Conservation (phyloP, 768 basidiomycete genomes). For the Cyclocybe cylindracea region DNA sequence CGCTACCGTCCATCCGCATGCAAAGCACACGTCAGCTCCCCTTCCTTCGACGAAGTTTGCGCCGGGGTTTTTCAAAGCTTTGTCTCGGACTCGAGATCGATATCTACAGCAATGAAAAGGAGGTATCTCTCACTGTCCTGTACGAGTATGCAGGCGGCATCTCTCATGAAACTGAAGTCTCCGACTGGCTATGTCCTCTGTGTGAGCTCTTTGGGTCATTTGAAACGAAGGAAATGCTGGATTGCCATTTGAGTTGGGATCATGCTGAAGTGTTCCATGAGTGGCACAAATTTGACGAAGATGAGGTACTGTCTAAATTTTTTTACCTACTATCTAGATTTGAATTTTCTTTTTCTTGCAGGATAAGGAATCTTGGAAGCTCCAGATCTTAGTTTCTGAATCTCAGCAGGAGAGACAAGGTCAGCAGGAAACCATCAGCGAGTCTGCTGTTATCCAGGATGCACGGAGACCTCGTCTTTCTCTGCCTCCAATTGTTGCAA, state of each 20-base stretch:
- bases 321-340: background rate
- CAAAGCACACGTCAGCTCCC: conserved; percentile 45
- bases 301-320: conserved; percentile 1
- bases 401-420: too few relatives aligned
- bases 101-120: conserved; percentile 20
- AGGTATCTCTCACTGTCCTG: conserved; percentile 24
- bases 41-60: conserved; percentile 56
- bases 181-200: conserved; percentile 25
- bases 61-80: conserved; percentile 43
- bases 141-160: conserved; percentile 19
- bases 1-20: conserved; percentile 33
- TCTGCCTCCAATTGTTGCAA: too few relatives aligned
- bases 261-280: conserved; percentile 24
- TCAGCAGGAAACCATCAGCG: too few relatives aligned
- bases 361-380: conserved; percentile 7
- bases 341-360: background rate
- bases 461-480: too few relatives aligned
- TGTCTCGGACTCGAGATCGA: conserved; percentile 41
- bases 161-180: conserved; percentile 13
- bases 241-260: conserved; percentile 25
- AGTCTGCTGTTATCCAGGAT: too few relatives aligned
- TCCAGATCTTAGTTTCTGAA: conserved; percentile 7
- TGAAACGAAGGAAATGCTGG: conserved; percentile 24
- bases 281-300: conserved; percentile 18
- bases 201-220: conserved; percentile 24